Conservation (phyloP, 2,329 filamentous ascomycete genomes). For the Aaosphaeria pasadenensis region DNA sequence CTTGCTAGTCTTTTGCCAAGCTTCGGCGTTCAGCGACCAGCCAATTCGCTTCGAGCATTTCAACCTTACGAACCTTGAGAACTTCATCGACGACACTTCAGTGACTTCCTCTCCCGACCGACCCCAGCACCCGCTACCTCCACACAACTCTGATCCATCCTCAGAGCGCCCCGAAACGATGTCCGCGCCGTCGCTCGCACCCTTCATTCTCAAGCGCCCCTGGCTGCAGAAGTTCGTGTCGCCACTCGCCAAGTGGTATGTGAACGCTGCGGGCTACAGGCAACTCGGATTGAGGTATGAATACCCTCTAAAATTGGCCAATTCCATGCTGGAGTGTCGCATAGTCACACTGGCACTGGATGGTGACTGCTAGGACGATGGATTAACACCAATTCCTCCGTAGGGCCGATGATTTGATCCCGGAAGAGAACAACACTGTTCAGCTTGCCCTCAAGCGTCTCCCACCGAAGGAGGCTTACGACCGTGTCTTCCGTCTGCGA, state of each 20-base stretch:
- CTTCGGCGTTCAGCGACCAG: slow-evolving; percentile 2
- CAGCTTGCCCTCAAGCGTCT: slow-evolving; percentile 89
- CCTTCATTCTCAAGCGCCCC: slow-evolving; percentile 76
- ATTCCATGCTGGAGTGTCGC: not conserved
- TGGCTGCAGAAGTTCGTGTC: slow-evolving; percentile 77
- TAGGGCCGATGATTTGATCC: slow-evolving; percentile 92
- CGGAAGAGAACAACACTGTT: slow-evolving; percentile 85
- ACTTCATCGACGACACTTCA: slow-evolving; percentile 3
- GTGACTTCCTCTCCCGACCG: slow-evolving; percentile 10
- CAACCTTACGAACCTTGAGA: not conserved
- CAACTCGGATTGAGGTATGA: slow-evolving; percentile 84
- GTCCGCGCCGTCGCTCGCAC: slow-evolving; percentile 70
- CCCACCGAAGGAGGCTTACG: slow-evolving; percentile 84
- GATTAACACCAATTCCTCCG: slow-evolving; percentile 27
- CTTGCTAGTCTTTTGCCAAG: slow-evolving; percentile 8
- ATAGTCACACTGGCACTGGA: too few species aligned
- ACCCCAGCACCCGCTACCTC: slow-evolving; percentile 16
- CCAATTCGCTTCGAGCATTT: slow-evolving; percentile 13
- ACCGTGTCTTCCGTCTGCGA: slow-evolving; percentile 95
- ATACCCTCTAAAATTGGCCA: slow-evolving; percentile 4
- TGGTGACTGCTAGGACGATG: slow-evolving; percentile 12
- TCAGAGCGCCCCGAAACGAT: slow-evolving; percentile 45
- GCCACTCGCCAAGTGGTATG: slow-evolving; percentile 86
- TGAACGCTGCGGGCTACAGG: slow-evolving; percentile 85
- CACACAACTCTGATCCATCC: slow-evolving; percentile 14